Evolutionary conservation across 352 stramenopile species (phyloP).

Genomic region (Phytophthora rubi): DNA sequence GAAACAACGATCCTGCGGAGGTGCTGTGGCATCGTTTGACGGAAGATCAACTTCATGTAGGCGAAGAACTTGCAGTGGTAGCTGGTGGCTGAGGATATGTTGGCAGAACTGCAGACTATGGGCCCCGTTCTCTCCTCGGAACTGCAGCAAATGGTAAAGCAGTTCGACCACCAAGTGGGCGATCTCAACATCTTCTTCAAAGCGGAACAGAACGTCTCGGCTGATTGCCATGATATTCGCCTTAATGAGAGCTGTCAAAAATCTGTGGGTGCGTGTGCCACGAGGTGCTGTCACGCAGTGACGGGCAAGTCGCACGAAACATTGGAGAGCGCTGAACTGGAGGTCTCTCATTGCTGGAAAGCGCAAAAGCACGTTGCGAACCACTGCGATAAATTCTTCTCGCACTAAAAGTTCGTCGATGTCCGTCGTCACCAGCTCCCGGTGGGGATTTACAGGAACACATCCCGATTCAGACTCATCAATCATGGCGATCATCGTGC

Average conservation of each 20-base stretch:
- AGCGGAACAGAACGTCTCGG: constrained; percentile 27
- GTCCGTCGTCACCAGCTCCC: constrained; percentile 2
- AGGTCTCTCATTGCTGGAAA: constrained; percentile 29
- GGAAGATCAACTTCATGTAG: constrained; percentile 24
- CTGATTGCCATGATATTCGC: constrained; percentile 27
- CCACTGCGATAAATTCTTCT: constrained; percentile 18
- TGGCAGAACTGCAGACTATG: constrained; percentile 40
- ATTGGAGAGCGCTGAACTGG: constrained; percentile 25
- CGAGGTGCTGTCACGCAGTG: constrained; percentile 13
- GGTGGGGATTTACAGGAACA: constrained; percentile 1
- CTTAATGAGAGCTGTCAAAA: constrained; percentile 19
- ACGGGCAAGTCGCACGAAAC: constrained; percentile 21
- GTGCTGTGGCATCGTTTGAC: constrained; percentile 6
- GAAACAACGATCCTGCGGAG: neutral
- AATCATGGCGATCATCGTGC: constrained; percentile 26
- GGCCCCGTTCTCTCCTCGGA: constrained; percentile 7
- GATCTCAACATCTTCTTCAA: constrained; percentile 33
- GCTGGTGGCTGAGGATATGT: constrained; percentile 24
- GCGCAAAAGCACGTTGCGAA: constrained; percentile 27
- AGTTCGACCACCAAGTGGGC: constrained; percentile 27
- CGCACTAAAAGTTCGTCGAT: constrained; percentile 21
- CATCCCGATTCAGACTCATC: constrained; percentile 9
- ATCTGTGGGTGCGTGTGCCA: neutral
- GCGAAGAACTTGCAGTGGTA: constrained; percentile 35
- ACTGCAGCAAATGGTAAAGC: constrained; percentile 31